phyloP scores from a whole-genome alignment of 2,329 filamentous ascomycete genomes.

The Diaporthe longicolla region DNA sequence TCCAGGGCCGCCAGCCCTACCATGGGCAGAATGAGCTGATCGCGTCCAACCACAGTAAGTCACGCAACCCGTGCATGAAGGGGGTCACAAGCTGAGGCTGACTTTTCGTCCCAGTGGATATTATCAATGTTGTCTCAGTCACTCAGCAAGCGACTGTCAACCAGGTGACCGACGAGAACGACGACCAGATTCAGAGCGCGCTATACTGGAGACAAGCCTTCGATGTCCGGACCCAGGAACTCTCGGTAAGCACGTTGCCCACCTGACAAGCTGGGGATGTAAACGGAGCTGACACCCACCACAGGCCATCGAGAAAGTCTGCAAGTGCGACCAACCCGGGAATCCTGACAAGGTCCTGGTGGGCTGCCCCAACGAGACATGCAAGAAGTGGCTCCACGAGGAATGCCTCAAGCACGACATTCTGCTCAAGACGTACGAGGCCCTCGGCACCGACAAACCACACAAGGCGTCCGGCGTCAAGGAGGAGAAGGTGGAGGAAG shows the following conservation, averaged over 20 bases:
- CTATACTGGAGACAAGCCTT: conserved; percentile 77
- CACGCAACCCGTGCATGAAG: conserved; percentile 45
- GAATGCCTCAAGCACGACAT: conserved; percentile 72
- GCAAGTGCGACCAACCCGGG: conserved; percentile 71
- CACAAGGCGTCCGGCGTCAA: conserved; percentile 57
- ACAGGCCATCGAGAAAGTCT: conserved; percentile 69
- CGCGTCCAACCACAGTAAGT: conserved; percentile 77
- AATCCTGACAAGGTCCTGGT: conserved; percentile 74
- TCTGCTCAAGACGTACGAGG: conserved; percentile 63
- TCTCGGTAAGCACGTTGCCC: conserved; percentile 64
- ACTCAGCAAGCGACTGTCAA: conserved; percentile 73
- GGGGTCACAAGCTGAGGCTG: conserved; percentile 3
- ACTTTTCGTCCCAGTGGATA: conserved; percentile 68
- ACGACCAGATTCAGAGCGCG: conserved; percentile 71
- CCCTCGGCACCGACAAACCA: conserved; percentile 65
- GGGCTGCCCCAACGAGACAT: conserved; percentile 68
- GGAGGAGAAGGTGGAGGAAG: conserved; percentile 56
- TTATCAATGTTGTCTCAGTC: conserved; percentile 81
- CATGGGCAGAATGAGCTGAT: conserved; percentile 79
- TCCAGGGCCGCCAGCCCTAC: conserved; percentile 73
- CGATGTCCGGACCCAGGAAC: conserved; percentile 68
- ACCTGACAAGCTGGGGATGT: background rate
- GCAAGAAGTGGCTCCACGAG: conserved; percentile 74
- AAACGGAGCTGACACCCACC: background rate
- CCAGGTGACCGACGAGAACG: conserved; percentile 78